phyloP scores from a whole-genome alignment of 78 protist species.

The Monosiga brevicollis region DNA sequence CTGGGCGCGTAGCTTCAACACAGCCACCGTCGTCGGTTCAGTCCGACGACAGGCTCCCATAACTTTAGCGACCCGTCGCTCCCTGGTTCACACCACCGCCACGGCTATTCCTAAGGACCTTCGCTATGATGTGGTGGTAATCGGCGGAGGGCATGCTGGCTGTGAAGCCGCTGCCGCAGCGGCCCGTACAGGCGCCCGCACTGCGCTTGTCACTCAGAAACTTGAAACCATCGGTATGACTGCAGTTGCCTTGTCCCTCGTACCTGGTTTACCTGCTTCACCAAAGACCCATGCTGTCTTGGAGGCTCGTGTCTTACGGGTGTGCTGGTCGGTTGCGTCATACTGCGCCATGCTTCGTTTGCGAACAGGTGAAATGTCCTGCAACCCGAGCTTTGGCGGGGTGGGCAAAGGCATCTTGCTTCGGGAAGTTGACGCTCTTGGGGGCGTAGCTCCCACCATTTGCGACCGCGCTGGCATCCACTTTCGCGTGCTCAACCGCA shows the following conservation, averaged over 20 bases:
- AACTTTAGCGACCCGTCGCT: too few species aligned
- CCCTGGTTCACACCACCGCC: too few species aligned
- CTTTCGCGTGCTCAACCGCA: slow-evolving; percentile 49
- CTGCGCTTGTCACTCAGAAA: slow-evolving; percentile 69
- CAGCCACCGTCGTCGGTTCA: too few species aligned
- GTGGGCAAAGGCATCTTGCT: slow-evolving; percentile 88
- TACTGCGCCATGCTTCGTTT: too few species aligned
- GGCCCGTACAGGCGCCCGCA: slow-evolving; percentile 70
- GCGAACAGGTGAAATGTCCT: slow-evolving; percentile 71
- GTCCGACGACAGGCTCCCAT: too few species aligned
- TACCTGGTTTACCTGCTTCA: too few species aligned
- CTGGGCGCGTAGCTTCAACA: too few species aligned
- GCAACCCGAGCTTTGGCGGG: slow-evolving; percentile 95
- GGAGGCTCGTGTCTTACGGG: not conserved
- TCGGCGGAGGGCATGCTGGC: slow-evolving; percentile 95
- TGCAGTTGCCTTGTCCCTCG: too few species aligned
- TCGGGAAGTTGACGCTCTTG: slow-evolving; percentile 88
- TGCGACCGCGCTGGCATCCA: slow-evolving; percentile 50
- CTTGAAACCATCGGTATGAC: slow-evolving; percentile 40
- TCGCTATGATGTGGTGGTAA: slow-evolving; percentile 46
- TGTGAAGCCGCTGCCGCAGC: slow-evolving; percentile 86
- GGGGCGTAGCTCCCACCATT: slow-evolving; percentile 54
- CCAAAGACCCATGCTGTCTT: not conserved
- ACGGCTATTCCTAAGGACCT: too few species aligned
- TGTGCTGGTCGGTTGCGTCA: not conserved